phyloP scores from a whole-genome alignment of 306 rosid genomes.

The Cucurbita ficifolia region DNA sequence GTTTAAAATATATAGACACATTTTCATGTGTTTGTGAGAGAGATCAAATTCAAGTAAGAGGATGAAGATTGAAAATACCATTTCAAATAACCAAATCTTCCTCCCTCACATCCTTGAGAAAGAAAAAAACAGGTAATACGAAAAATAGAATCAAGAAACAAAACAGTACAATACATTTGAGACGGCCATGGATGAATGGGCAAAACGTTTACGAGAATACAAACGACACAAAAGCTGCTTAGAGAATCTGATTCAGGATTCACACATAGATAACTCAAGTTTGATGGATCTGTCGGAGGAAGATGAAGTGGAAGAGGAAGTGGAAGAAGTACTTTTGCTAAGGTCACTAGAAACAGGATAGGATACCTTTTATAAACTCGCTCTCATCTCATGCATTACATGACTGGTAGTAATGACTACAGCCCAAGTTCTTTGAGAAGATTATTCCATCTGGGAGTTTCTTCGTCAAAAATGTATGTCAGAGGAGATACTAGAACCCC shows the following conservation, averaged over 20 bases:
- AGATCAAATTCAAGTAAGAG: neutral
- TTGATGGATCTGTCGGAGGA: neutral
- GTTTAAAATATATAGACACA: too few species aligned
- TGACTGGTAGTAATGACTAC: constrained; percentile 11
- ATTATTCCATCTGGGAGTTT: constrained; percentile 84
- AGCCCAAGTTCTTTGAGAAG: constrained; percentile 62
- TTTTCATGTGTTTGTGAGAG: too few species aligned
- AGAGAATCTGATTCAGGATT: neutral
- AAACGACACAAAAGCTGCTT: neutral
- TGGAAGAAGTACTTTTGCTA: neutral
- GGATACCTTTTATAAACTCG: neutral
- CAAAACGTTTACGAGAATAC: neutral
- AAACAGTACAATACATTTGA: neutral
- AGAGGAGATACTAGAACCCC: constrained; percentile 90
- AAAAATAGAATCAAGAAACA: neutral
- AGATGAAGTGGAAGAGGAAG: neutral
- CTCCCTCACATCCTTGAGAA: neutral
- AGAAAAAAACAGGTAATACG: neutral
- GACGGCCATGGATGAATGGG: neutral
- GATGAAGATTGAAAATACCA: neutral
- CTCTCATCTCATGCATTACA: neutral
- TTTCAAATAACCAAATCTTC: neutral
- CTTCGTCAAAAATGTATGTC: constrained; percentile 95
- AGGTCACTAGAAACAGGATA: neutral
- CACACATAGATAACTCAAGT: neutral